phyloP scores from a whole-genome alignment of 495 filamentous ascomycete genomes.

The Penicillium coprophilum region DNA sequence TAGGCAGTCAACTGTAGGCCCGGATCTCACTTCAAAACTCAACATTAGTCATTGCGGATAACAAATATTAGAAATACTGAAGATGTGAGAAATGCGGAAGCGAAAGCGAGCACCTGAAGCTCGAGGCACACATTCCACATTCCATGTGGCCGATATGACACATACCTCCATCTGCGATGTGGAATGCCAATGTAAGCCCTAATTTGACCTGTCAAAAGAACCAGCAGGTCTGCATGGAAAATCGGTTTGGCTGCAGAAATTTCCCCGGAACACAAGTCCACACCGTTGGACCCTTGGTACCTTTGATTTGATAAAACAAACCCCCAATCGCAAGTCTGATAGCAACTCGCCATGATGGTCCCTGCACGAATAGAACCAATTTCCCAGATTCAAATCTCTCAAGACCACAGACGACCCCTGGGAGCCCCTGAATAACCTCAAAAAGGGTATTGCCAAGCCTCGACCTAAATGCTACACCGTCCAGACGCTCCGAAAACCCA shows the following conservation, averaged over 20 bases:
- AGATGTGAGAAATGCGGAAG: neutral
- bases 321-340: neutral
- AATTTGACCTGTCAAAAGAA: conserved; percentile 2
- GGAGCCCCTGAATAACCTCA: conserved; percentile 26
- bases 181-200: neutral
- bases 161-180: conserved; percentile 1
- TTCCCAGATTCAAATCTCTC: conserved; percentile 1
- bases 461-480: conserved; percentile 1
- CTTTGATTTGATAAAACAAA: neutral
- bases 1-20: too few relatives aligned
- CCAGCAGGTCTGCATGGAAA: conserved; percentile 4
- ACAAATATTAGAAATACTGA: neutral
- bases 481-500: conserved; percentile 12
- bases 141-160: conserved; percentile 1
- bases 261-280: conserved; percentile 2
- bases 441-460: conserved; percentile 23
- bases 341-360: neutral
- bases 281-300: neutral
- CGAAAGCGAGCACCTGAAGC: neutral
- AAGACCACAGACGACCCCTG: conserved; percentile 2
- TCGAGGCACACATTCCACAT: conserved; percentile 13
- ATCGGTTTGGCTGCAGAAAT: neutral
- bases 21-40: neutral
- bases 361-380: neutral
- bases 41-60: neutral